These are phyloP conservation scores for Cnidoscolus chayamansa DNA, from an alignment of 441 rosid genomes.

Conservation along the genomic window DNA sequence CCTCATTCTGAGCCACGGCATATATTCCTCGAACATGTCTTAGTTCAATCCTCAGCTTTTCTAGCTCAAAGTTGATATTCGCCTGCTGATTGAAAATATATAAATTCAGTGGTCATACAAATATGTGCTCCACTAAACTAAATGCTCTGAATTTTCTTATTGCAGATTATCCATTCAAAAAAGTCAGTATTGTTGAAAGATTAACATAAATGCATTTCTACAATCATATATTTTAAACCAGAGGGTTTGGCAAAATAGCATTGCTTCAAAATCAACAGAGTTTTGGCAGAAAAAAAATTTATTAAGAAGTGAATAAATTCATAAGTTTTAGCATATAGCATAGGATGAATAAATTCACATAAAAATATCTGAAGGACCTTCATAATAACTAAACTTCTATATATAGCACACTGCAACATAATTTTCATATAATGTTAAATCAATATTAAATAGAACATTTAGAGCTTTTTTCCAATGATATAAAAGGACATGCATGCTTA, in stretches of 20 bases:
- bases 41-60: conserved; percentile 78
- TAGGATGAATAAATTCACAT: conserved; percentile 2
- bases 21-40: conserved; percentile 72
- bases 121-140: not conserved
- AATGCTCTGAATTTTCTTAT: not conserved
- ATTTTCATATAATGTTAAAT: not conserved
- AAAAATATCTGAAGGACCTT: not conserved
- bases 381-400: not conserved
- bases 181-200: not conserved
- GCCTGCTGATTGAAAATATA: conserved; percentile 38
- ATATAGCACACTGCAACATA: not conserved
- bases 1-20: conserved; percentile 69
- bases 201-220: not conserved
- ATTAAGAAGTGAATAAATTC: not conserved
- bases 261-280: not conserved
- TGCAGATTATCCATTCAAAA: not conserved
- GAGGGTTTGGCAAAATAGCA: not conserved
- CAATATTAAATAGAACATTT: not conserved
- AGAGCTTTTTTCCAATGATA: not conserved
- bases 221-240: not conserved
- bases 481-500: not conserved
- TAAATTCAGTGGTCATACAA: conserved; percentile 1
- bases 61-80: conserved; percentile 62
- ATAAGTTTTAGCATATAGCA: not conserved
- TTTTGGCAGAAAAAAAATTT: not conserved